Percentiles rank a stretch among this genome's conserved stretches.
Evolutionary conservation across 2,329 filamentous ascomycete genomes (phyloP).

Genomic region (Ophiosphaerella herpotricha): DNA sequence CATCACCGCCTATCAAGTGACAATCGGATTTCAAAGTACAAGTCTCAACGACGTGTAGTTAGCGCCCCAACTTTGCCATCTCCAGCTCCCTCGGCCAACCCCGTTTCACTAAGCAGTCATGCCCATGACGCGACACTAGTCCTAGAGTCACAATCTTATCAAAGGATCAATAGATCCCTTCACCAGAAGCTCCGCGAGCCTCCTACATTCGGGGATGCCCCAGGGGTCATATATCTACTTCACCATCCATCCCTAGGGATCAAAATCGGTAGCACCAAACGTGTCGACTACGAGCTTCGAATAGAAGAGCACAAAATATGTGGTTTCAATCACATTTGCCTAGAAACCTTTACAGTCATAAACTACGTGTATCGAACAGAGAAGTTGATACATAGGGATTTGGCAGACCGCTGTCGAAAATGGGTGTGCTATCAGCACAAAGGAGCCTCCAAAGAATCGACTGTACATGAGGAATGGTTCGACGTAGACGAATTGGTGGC

Average conservation of each 20-base stretch:
- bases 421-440: constrained; percentile 2
- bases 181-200: neutral
- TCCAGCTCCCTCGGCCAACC: neutral
- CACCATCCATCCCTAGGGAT: neutral
- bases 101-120: too few species aligned
- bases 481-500: constrained; percentile 5
- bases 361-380: constrained; percentile 5
- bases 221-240: constrained; percentile 13
- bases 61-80: neutral
- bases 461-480: constrained; percentile 17
- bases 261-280: constrained; percentile 15
- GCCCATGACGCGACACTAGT: too few species aligned
- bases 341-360: neutral
- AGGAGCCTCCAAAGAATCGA: neutral
- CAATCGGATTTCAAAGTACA: neutral
- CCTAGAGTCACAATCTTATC: neutral
- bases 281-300: neutral
- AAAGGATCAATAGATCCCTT: constrained; percentile 1
- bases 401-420: neutral
- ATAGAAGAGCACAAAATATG: constrained; percentile 9
- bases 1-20: neutral
- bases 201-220: neutral
- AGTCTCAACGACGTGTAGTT: neutral
- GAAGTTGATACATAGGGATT: constrained; percentile 6
- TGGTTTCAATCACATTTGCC: neutral